A percentile compares a stretch with the other conserved stretches of the same genome.
Evolutionary conservation across 176 grass and related monocot genomes (phyloP).

Genomic region (Zea mays): DNA sequence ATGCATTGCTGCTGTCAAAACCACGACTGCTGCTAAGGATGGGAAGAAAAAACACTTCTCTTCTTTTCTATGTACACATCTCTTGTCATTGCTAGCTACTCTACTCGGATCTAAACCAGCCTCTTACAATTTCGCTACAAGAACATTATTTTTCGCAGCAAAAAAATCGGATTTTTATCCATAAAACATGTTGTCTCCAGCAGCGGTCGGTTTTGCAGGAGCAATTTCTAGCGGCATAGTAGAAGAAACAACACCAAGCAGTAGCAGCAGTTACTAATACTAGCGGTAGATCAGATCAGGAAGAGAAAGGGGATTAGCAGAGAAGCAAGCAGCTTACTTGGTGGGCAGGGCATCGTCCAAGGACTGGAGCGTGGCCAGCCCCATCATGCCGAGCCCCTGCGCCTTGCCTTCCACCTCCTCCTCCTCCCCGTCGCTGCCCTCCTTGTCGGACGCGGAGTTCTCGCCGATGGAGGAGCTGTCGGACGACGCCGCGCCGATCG

Average conservation of each 20-base stretch:
- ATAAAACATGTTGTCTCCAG: no score
- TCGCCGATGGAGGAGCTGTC: slow-evolving; percentile 63
- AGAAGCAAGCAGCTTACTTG: slow-evolving; percentile 44
- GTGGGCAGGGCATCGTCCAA: slow-evolving; percentile 61
- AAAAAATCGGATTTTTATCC: no score
- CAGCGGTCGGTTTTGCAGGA: no score
- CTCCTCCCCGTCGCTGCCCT: slow-evolving; percentile 14
- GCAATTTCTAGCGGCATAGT: no score
- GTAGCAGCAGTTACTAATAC: no score
- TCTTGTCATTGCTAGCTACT: neutral
- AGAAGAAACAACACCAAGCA: neutral
- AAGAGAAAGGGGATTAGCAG: neutral
- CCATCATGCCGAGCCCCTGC: slow-evolving; percentile 31
- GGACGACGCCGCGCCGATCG: slow-evolving; percentile 51
- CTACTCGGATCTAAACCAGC: neutral
- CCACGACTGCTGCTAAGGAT: neutral
- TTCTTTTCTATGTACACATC: neutral
- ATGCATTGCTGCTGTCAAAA: no score
- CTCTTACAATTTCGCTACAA: neutral
- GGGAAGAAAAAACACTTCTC: neutral
- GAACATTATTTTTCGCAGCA: neutral
- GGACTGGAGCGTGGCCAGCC: slow-evolving; percentile 48
- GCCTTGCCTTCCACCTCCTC: slow-evolving; percentile 44
- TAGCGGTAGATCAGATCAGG: neutral
- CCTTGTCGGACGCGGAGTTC: slow-evolving; percentile 49